Evolutionary conservation across 2,329 filamentous ascomycete genomes (phyloP).

Genomic region (Aschersonia sp.): DNA sequence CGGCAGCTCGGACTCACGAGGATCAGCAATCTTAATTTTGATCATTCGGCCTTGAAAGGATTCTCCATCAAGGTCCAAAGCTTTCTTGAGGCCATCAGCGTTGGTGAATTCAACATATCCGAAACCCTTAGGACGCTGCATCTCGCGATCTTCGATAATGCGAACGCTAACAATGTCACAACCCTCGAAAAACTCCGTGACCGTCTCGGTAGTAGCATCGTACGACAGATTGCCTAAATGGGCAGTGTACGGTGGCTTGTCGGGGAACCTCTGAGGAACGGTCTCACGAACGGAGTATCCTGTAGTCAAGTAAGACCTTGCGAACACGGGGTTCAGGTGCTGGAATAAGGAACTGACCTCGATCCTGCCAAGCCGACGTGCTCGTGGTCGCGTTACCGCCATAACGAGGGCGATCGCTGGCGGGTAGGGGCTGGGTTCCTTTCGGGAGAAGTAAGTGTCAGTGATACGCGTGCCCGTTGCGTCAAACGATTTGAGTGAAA

Average conservation of each 20-base stretch:
- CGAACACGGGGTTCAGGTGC: not conserved
- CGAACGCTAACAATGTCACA: constrained; percentile 84
- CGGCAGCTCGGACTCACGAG: constrained; percentile 50
- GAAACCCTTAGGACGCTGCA: constrained; percentile 91
- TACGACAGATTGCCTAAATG: constrained; percentile 96
- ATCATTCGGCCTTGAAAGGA: constrained; percentile 81
- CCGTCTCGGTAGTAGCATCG: constrained; percentile 71
- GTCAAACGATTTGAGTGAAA: not conserved
- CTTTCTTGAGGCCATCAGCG: constrained; percentile 81
- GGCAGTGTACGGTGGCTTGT: constrained; percentile 86
- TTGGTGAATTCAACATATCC: constrained; percentile 91
- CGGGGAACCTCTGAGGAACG: constrained; percentile 60
- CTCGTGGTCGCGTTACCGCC: constrained; percentile 13
- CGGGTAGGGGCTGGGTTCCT: constrained; percentile 44
- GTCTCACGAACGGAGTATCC: constrained; percentile 54
- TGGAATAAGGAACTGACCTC: constrained; percentile 20
- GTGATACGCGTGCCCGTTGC: too few relatives aligned
- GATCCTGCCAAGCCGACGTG: constrained; percentile 26
- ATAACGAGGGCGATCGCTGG: constrained; percentile 28
- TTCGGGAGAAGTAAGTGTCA: not conserved
- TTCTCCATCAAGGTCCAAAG: constrained; percentile 66
- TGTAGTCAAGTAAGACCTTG: constrained; percentile 14
- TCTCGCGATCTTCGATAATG: constrained; percentile 91
- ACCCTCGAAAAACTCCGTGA: constrained; percentile 71
- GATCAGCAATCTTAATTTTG: constrained; percentile 90